phyloP scores from a whole-genome alignment of 805 yeast species.

The Jamesozyma hellenica region DNA sequence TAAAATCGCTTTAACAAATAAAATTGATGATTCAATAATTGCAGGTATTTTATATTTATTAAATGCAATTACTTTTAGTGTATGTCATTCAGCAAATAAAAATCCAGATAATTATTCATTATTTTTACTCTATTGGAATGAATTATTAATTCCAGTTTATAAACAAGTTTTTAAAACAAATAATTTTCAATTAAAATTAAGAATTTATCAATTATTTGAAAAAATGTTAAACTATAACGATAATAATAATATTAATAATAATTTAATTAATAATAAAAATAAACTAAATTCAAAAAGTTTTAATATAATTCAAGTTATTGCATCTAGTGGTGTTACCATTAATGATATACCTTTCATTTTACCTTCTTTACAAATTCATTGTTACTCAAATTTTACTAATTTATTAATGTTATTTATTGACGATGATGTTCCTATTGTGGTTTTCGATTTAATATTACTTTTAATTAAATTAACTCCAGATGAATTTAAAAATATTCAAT shows the following conservation, averaged over 20 bases:
- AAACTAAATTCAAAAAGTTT: neutral
- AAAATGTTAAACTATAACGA: neutral
- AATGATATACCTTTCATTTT: slow-evolving; percentile 10
- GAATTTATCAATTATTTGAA: neutral
- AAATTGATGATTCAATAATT: slow-evolving; percentile 4
- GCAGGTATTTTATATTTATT: slow-evolving; percentile 14
- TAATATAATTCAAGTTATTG: slow-evolving; percentile 16
- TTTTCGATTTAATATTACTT: neutral
- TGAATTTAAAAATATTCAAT: neutral
- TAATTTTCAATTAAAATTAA: slow-evolving; percentile 4
- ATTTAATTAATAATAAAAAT: neutral
- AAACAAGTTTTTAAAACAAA: slow-evolving; percentile 1
- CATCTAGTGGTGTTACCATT: slow-evolving; percentile 15
- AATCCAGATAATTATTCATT: slow-evolving; percentile 1
- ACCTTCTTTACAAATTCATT: neutral
- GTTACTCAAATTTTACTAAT: neutral
- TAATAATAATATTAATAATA: no score
- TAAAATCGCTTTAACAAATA: slow-evolving; percentile 4
- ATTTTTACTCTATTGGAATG: slow-evolving; percentile 10
- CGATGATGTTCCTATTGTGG: no score
- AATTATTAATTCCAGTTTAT: slow-evolving; percentile 13
- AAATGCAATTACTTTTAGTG: slow-evolving; percentile 13
- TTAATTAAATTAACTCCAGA: slow-evolving; percentile 7
- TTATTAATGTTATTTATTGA: neutral
- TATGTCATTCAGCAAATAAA: slow-evolving; percentile 2